Evolutionary conservation across 371 early-diverging fungal genomes (phyloP).

Genomic region (Dichotomocladium elegans): DNA sequence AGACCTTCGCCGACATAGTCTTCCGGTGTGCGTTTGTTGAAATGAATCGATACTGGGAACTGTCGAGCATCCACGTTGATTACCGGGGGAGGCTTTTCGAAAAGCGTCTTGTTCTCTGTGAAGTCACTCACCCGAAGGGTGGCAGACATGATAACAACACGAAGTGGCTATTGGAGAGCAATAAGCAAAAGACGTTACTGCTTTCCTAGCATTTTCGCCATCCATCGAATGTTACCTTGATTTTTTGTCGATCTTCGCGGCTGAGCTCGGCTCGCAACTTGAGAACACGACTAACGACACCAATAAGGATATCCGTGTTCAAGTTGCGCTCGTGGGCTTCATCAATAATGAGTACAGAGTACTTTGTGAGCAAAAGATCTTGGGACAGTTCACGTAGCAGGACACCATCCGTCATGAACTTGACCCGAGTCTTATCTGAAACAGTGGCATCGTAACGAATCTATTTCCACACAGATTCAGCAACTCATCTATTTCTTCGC

Average conservation of each 20-base stretch:
- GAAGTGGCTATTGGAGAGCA: slow-evolving; percentile 62
- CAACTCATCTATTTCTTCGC: not conserved
- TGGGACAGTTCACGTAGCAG: slow-evolving; percentile 89
- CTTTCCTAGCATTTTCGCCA: not conserved
- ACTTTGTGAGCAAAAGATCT: slow-evolving; percentile 88
- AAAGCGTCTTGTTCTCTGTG: slow-evolving; percentile 77
- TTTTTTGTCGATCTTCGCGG: slow-evolving; percentile 50
- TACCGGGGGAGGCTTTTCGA: slow-evolving; percentile 75
- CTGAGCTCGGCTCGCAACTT: slow-evolving; percentile 61
- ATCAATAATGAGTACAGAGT: slow-evolving; percentile 96
- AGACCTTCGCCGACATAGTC: slow-evolving; percentile 80
- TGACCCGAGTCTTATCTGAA: slow-evolving; percentile 78
- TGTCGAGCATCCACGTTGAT: slow-evolving; percentile 94
- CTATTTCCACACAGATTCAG: slow-evolving; percentile 40
- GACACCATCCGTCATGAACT: slow-evolving; percentile 99
- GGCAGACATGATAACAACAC: slow-evolving; percentile 98
- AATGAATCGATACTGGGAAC: slow-evolving; percentile 81
- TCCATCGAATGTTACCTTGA: slow-evolving; percentile 30
- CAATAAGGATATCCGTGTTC: slow-evolving; percentile 97
- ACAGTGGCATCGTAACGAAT: slow-evolving; percentile 92
- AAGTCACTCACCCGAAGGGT: slow-evolving; percentile 94
- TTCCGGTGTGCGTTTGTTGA: slow-evolving; percentile 69
- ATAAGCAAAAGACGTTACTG: not conserved
- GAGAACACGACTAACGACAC: slow-evolving; percentile 85
- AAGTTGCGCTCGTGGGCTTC: slow-evolving; percentile 99